Conservation (phyloP, 345 rosid genomes). For the Turritis glabra region DNA sequence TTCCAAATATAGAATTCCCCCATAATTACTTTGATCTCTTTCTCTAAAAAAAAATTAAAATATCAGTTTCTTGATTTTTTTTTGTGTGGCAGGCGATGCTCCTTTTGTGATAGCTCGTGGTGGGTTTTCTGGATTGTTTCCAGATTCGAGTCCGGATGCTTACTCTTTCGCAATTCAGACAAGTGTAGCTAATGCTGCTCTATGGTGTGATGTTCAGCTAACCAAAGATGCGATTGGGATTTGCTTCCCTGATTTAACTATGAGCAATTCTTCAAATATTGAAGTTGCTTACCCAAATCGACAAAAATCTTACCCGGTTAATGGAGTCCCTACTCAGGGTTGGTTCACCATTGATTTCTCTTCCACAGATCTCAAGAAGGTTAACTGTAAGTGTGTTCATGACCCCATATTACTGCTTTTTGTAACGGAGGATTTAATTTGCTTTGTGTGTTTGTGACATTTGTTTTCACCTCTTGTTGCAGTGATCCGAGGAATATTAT, state of each 20-base stretch:
- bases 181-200: constrained; percentile 39
- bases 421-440: neutral
- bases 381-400: constrained; percentile 54
- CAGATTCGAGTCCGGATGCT: constrained; percentile 64
- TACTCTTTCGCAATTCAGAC: constrained; percentile 43
- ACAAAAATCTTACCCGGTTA: constrained; percentile 43
- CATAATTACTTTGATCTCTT: neutral
- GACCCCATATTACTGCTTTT: neutral
- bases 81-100: constrained; percentile 51
- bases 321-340: constrained; percentile 54
- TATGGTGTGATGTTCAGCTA: constrained; percentile 91
- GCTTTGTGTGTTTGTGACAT: neutral
- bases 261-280: constrained; percentile 56
- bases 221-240: constrained; percentile 78
- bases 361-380: constrained; percentile 38
- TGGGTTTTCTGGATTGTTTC: constrained; percentile 85
- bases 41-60: too few relatives aligned
- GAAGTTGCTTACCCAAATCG: fast-evolving
- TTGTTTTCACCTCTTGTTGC: neutral
- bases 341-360: constrained; percentile 77
- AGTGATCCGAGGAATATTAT: constrained; percentile 25
- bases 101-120: constrained; percentile 85
- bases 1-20: constrained; percentile 10
- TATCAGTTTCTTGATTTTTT: neutral
- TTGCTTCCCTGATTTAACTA: constrained; percentile 63